Evolutionary conservation across 208 protist genomes (phyloP), one percentile per base, ranked within the genome.

Genomic region (Leishmania gerbilli): DNA sequence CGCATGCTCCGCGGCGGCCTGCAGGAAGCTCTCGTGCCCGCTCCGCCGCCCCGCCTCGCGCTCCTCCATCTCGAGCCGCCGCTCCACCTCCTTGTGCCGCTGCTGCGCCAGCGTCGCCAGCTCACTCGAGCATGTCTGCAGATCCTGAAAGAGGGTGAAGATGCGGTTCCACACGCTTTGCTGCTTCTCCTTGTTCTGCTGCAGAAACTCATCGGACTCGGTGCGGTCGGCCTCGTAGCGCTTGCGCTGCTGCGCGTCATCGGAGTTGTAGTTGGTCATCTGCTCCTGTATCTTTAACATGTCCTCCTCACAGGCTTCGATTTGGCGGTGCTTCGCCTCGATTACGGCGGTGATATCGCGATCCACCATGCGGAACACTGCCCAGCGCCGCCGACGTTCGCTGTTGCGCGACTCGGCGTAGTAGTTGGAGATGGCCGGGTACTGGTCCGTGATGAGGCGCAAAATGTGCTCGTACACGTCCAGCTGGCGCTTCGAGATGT

Each of bases 161-260:
- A 98, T 86, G 62, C 91, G 90, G 81, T 98, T 97, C 94, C 93
- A 97, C 86, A 96, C 90, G 69, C 91, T 79, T 75, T 96, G 92
- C 87, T 98, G 95, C 81, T 97, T 93, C 80, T 97, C 93, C 82
- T 96, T 96, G 87, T 97, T 97, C 80, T 98, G 89, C 79, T 91
- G 86, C 34, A 98, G 75, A 71, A 95, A 98, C 55, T 86, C 55
- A 79, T 97, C 94, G 0, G 89, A 94, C 68, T 95, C 89, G 42
- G 76, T 65, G 74, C 90, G 88, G 80, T 97, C 94, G 37, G 86
- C 65, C 55, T 97, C 92, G 76, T 97, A 98, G 45, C 95, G 91
- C 79, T 90, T 92, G 37, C 93, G 92, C 83, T 97, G 95, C 78
- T 92, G 78, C 1, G 67, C 77, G 79, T 98, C 95, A 80, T 97